Evolutionary conservation across 768 basidiomycete species (phyloP).

Genomic region (Epithele typhae): DNA sequence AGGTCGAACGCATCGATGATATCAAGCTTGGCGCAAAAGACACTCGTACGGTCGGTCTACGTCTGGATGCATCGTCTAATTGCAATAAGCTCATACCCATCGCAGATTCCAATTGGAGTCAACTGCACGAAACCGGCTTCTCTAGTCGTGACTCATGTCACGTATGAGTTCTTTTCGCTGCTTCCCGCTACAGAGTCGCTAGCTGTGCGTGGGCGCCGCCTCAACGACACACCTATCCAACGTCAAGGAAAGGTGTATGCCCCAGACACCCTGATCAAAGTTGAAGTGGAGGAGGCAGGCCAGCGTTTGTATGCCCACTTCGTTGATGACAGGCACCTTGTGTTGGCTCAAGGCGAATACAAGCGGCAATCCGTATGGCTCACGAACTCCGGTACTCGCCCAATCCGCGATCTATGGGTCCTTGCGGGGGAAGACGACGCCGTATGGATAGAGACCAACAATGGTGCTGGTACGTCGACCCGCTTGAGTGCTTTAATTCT

Average conservation of each 20-base stretch:
- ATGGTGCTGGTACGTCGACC: constrained; percentile 1
- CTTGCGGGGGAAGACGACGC: constrained; percentile 57
- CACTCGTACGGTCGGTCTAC: constrained; percentile 50
- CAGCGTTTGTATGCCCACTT: constrained; percentile 61
- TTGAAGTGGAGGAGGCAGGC: constrained; percentile 59
- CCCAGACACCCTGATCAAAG: constrained; percentile 54
- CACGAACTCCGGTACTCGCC: constrained; percentile 58
- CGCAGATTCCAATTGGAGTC: constrained; percentile 60
- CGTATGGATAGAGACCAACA: constrained; percentile 42
- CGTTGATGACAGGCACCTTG: constrained; percentile 46
- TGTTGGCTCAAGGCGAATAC: constrained; percentile 67
- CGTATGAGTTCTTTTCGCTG: constrained; percentile 70
- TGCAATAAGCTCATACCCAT: not conserved
- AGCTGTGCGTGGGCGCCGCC: constrained; percentile 63
- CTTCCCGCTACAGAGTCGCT: constrained; percentile 66
- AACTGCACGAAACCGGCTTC: constrained; percentile 47
- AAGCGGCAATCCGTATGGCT: constrained; percentile 52
- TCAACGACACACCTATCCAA: constrained; percentile 73
- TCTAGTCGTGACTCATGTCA: constrained; percentile 52
- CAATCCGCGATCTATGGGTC: constrained; percentile 70
- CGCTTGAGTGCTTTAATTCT: not conserved
- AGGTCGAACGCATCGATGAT: constrained; percentile 59
- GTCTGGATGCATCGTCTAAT: constrained; percentile 1
- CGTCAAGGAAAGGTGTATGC: constrained; percentile 67
- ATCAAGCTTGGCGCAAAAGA: constrained; percentile 61